A percentile compares a stretch with the other conserved stretches of the same genome.
These are phyloP conservation scores for Apiotrichum sp. DNA, from an alignment of 1,284 basidiomycete genomes.

Conservation along the genomic window DNA sequence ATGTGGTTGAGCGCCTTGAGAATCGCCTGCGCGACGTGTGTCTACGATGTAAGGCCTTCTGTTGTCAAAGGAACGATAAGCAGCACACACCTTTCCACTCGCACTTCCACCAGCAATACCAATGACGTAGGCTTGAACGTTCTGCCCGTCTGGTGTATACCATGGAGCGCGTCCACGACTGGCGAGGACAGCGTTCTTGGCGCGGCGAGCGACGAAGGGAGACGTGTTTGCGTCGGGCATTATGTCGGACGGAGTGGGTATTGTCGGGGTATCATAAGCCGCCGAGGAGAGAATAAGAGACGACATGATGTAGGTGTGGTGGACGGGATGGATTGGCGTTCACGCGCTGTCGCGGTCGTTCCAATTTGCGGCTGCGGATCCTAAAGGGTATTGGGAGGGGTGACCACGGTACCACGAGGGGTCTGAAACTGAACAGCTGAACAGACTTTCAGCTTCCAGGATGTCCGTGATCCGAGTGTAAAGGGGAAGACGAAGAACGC, in stretches of 20 bases:
- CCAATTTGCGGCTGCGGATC: too few relatives aligned
- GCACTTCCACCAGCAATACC: slow-evolving; percentile 91
- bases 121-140: slow-evolving; percentile 70
- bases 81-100: slow-evolving; percentile 69
- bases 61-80: not conserved
- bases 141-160: slow-evolving; percentile 67
- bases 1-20: slow-evolving; percentile 72
- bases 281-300: not conserved
- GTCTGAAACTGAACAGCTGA: too few relatives aligned
- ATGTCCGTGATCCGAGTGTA: too few relatives aligned
- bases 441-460: too few relatives aligned
- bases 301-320: not conserved
- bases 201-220: not conserved
- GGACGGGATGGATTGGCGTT: too few relatives aligned
- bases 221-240: not conserved
- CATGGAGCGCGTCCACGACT: slow-evolving; percentile 61
- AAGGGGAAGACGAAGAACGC: too few relatives aligned
- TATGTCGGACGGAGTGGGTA: not conserved
- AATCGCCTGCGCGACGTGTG: slow-evolving; percentile 83
- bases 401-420: too few relatives aligned
- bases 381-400: too few relatives aligned
- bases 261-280: not conserved
- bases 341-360: too few relatives aligned
- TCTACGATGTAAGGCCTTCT: slow-evolving; percentile 51
- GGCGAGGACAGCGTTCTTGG: slow-evolving; percentile 73